Percentiles rank a stretch among this genome's conserved stretches.
Conservation (phyloP, 2,329 filamentous ascomycete genomes). For the Diaporthe eres region DNA sequence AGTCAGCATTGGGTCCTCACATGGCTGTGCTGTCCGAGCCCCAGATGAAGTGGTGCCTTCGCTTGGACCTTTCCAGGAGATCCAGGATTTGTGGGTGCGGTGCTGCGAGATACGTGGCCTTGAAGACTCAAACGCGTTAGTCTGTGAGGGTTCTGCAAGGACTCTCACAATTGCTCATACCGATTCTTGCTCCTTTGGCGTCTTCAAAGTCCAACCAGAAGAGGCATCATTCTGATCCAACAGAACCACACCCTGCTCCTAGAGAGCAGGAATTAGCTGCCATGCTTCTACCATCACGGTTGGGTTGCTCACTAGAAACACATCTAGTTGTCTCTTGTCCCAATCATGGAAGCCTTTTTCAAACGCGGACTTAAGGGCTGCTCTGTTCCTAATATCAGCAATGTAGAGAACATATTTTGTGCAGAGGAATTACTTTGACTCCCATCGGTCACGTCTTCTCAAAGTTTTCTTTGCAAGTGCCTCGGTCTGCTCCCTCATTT, state of each 20-base stretch:
- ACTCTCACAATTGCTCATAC: background rate
- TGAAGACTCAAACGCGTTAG: background rate
- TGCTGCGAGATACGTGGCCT: constrained; percentile 38
- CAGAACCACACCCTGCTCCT: constrained; percentile 30
- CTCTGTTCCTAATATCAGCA: background rate
- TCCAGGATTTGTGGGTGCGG: constrained; percentile 34
- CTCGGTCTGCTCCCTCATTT: constrained; percentile 36
- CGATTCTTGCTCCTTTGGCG: constrained; percentile 37
- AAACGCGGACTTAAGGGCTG: background rate
- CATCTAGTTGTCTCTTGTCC: constrained; percentile 32
- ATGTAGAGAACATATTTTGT: background rate
- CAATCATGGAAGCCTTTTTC: constrained; percentile 20
- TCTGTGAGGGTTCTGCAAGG: background rate
- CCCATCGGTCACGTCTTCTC: constrained; percentile 28
- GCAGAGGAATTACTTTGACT: constrained; percentile 22
- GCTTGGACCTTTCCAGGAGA: constrained; percentile 8
- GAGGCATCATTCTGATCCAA: background rate
- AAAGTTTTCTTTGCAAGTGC: constrained; percentile 27
- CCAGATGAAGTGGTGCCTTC: constrained; percentile 36
- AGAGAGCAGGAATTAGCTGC: background rate
- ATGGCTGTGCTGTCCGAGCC: constrained; percentile 33
- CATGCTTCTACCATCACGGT: too few relatives aligned
- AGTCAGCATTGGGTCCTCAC: background rate
- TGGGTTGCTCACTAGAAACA: constrained; percentile 24
- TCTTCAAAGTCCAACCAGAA: constrained; percentile 15